Conservation (phyloP, 2,329 filamentous ascomycete genomes). For the Exophiala sp. region DNA sequence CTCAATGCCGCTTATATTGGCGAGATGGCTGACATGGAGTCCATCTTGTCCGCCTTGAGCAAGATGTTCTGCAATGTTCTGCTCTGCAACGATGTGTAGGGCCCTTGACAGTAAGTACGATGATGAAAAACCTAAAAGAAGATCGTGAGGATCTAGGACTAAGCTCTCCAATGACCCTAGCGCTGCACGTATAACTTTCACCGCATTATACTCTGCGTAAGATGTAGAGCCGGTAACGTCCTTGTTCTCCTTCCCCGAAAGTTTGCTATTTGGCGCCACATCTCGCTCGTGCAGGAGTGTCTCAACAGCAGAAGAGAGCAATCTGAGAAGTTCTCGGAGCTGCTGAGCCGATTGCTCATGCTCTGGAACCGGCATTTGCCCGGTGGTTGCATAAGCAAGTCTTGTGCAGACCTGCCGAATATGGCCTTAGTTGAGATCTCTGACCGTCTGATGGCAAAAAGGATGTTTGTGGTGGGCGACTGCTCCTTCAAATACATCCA, state of each 20-base stretch:
- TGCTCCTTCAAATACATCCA: too few species aligned
- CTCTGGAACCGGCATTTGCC: not conserved
- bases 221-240: not conserved
- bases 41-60: not conserved
- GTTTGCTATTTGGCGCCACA: too few species aligned
- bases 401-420: not conserved
- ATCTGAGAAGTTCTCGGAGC: not conserved
- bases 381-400: too few species aligned
- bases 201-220: constrained; percentile 3
- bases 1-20: not conserved
- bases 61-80: constrained; percentile 3
- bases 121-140: constrained; percentile 2
- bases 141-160: constrained; percentile 2
- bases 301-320: not conserved
- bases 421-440: too few species aligned
- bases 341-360: not conserved
- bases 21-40: not conserved
- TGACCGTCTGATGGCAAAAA: too few species aligned
- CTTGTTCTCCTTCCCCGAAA: not conserved
- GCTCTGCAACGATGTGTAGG: constrained; percentile 8
- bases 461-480: too few species aligned
- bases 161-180: constrained; percentile 8
- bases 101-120: constrained; percentile 3
- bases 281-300: not conserved
- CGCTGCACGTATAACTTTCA: constrained; percentile 4